Evolutionary conservation across 2,329 filamentous ascomycete species (phyloP), one percentile per base, ranked within the genome.

Genomic region (Cladosporium sp.): DNA sequence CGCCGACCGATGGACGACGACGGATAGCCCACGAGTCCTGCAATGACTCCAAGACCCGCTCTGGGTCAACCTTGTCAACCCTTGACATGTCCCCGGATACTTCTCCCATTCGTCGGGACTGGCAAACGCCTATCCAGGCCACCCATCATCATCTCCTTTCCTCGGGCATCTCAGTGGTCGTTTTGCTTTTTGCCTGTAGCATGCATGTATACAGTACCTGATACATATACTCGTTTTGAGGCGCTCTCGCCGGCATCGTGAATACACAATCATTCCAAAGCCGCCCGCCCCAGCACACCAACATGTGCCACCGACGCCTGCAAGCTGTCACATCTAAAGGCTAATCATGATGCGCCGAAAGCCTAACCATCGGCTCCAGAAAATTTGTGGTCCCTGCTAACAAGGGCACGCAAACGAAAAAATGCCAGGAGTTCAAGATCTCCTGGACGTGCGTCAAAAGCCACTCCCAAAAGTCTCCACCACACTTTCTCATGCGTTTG

Each of bases 51-150:
- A 54, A 30, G 51, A 32, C 51, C 51, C 51, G 51, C 51, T 28
- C 28, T 28, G 14, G n/a, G 30, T 14, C 28, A 54, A 54, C 51
- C 51, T 54, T 54, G 51, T 54, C 51, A 3, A 32, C 51, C 51
- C 51, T 46, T 54, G 51, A 54, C 26, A 54, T 54, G 18, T 54
- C 26, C 51, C 51, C 51, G 51, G 51, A 54, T 13, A n/a, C 16
- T n/a, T 54, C 51, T 54, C 51, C 51, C 51, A 54, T 54, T 54
- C 51, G 51, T 21, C 39, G 39, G 39, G n/a, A 46, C 39, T 46
- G 21, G 39, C 39, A 46, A 46, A 46, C 39, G 39, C 26, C 49
- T 54, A n/a, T 4, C 51, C 51, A 30, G 30, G 26, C 51, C 25
- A 28, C 18, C 51, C 51, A 54, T 28, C 51, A 54, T 28, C 51